Base-by-base conservation (phyloP, 2,329 filamentous ascomycete genomes). In the Emericellopsis atlantica region DNA sequence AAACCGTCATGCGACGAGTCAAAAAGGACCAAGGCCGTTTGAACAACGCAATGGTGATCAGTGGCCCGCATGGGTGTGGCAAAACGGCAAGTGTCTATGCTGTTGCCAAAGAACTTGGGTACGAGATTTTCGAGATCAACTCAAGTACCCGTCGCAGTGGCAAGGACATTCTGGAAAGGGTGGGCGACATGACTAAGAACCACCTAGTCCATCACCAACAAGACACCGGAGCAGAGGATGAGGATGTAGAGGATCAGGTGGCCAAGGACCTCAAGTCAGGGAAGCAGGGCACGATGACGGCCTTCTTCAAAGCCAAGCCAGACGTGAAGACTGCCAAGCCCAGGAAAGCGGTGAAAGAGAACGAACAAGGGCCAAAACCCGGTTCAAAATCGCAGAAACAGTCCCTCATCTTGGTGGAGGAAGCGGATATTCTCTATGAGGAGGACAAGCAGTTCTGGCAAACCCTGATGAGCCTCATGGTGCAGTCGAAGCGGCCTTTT, bases 131-230 rank as follows among this genome's bases (percentile, higher is more conserved):
- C 49, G 92, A 98, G 59, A 88, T 98, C 54, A 93, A 94, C 52
- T 66, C 90, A 1, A 78, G 86, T 45, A 86, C 77, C 49, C 79
- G 89, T 39, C 74, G 92, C 46, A 94, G 78, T 53, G 90, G 89
- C 26, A 92, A 82, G 56, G 92, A 98, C 52, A 79, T 98, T 37
- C 58, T 94, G 29, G 92, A 98, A 52, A 85, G 76, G 50, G 86
- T 98, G 36, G 93, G 92, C 33, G 88, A 98, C 59, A 96, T 98
- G 90, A 92, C 88, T 4, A 81, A 81, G 45, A 96, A 98, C 51
- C 92, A 98, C 59, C 72, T 95, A 2, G 90, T 98, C 16, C 69
- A 70, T 41, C 67, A 65, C 38, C 66, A 67, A 43, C 65, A 52
- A 15, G 50, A 57, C 32, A 55, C 59, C 14, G 46, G 21, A 22